Percentiles rank a stretch among this genome's conserved stretches.
Evolutionary conservation across 2,329 filamentous ascomycete genomes (phyloP).

Genomic region (Alternaria longipes): DNA sequence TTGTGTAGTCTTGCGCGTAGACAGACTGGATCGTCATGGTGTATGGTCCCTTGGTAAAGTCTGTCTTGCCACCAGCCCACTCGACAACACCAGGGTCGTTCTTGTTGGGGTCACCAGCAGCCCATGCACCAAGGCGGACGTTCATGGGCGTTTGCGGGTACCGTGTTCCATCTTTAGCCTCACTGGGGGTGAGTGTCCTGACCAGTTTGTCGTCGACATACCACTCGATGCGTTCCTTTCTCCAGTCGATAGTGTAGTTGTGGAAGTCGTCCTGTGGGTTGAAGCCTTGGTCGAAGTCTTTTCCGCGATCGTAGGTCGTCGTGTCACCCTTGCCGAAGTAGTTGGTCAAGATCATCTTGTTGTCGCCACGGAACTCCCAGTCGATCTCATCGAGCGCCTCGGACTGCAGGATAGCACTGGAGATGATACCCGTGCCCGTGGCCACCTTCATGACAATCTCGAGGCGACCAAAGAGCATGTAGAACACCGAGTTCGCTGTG

Average conservation of each 20-base stretch:
- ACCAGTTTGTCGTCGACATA: constrained; percentile 68
- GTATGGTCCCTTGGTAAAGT: constrained; percentile 73
- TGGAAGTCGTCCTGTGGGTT: constrained; percentile 48
- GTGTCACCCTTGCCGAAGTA: constrained; percentile 66
- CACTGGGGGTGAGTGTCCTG: constrained; percentile 68
- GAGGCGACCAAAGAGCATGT: constrained; percentile 64
- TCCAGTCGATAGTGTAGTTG: constrained; percentile 70
- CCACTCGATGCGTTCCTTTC: constrained; percentile 70
- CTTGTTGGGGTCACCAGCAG: constrained; percentile 62
- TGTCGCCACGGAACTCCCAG: constrained; percentile 57
- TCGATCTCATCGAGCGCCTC: constrained; percentile 65
- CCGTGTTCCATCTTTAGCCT: constrained; percentile 66
- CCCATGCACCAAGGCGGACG: constrained; percentile 75
- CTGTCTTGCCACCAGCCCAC: constrained; percentile 73
- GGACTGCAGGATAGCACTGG: constrained; percentile 61
- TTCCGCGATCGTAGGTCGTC: constrained; percentile 60
- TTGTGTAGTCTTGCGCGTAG: constrained; percentile 64
- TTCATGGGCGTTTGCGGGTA: constrained; percentile 80
- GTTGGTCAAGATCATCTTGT: constrained; percentile 59
- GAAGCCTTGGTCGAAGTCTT: constrained; percentile 41
- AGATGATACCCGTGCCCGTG: constrained; percentile 60
- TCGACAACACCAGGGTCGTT: constrained; percentile 49
- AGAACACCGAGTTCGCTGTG: constrained; percentile 72
- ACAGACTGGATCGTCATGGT: constrained; percentile 76
- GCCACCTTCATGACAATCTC: constrained; percentile 59